A percentile compares a stretch with the other conserved stretches of the same genome.
These are phyloP conservation scores for Suillus ampliporus DNA, from an alignment of 768 basidiomycete species.

Conservation along the genomic window DNA sequence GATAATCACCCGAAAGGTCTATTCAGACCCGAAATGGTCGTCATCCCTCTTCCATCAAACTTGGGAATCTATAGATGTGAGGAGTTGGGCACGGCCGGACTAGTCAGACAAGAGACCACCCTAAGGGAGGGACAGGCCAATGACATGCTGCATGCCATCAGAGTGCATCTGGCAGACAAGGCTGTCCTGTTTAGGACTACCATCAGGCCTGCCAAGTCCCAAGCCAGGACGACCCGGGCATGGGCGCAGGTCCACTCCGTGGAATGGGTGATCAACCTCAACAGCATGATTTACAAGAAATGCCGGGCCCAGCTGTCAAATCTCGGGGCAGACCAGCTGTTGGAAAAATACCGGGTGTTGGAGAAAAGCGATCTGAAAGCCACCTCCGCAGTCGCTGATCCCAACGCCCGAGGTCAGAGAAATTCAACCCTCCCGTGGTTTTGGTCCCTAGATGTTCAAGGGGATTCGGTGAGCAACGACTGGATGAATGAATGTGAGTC, in stretches of 20 bases:
- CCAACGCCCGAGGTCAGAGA: conserved; percentile 3
- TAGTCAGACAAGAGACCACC: background rate
- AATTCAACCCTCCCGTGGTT: conserved; percentile 12
- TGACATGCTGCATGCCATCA: conserved; percentile 16
- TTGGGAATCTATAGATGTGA: background rate
- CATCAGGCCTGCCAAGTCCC: background rate
- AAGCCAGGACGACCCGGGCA: background rate
- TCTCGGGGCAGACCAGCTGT: background rate
- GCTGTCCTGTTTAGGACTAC: conserved; percentile 6
- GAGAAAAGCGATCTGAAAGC: conserved; percentile 4
- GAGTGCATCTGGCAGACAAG: conserved; percentile 14
- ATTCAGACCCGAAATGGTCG: conserved; percentile 4
- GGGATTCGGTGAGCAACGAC: background rate
- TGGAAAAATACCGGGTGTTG: background rate
- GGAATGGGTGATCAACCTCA: background rate
- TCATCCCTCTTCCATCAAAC: background rate
- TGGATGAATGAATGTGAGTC: conserved; percentile 18
- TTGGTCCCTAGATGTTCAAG: conserved; percentile 13
- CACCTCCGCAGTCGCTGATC: conserved; percentile 1
- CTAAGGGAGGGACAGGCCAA: background rate
- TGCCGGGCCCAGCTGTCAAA: background rate
- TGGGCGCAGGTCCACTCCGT: conserved; percentile 3
- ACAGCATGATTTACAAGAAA: background rate
- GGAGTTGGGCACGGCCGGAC: background rate
- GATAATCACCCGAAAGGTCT: conserved; percentile 3